Evolutionary conservation across 1,139 yeast genomes (phyloP), one percentile per base, ranked within the genome.

Genomic region (Diutina scorzettiae): DNA sequence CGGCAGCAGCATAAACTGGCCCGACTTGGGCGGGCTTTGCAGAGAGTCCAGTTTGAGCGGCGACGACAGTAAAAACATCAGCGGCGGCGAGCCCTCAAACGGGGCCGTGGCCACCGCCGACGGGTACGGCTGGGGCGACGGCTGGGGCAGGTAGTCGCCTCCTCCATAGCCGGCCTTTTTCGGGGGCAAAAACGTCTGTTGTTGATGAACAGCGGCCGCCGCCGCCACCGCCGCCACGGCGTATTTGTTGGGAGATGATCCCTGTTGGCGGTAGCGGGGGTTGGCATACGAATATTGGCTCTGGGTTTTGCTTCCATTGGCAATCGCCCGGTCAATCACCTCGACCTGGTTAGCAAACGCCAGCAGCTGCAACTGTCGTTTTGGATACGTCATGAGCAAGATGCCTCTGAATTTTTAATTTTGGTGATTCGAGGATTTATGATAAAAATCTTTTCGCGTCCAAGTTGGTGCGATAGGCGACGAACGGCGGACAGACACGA

Each of bases 291-390:
- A 17, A 12, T 23, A 34, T 14, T 6, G 7, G 24, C 39, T 28
- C 11, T 12, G 11, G 37, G n/a, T 20, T 19, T 34, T 34, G 16
- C 11, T 8, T 18, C 17, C 28, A 23, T 34, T 34, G 12, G 37
- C 37, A n/a, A 34, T 23, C 11, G 39, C 39, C 19, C 28, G 27
- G n/a, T 60, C 64, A 41, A 65, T 59, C 33, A 53, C 40, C 34
- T 64, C 69, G 42, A 58, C 43, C 49, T 65, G 71, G 44, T 51
- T 50, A 20, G 53, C 57, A 52, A 65, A 65, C 42, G 68, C 57
- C 48, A 59, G 65, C 40, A 53, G 46, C 8, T 48, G 47, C 28
- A 64, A 49, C 30, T 47, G 45, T 40, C 70, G 56, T 43, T 53
- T 55, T 19, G 65, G 63, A 29, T 43, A 48, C 39, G 36, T 36